These are phyloP conservation scores for Crithidia sp. DNA, from an alignment of 208 protist genomes.

Conservation along the genomic window DNA sequence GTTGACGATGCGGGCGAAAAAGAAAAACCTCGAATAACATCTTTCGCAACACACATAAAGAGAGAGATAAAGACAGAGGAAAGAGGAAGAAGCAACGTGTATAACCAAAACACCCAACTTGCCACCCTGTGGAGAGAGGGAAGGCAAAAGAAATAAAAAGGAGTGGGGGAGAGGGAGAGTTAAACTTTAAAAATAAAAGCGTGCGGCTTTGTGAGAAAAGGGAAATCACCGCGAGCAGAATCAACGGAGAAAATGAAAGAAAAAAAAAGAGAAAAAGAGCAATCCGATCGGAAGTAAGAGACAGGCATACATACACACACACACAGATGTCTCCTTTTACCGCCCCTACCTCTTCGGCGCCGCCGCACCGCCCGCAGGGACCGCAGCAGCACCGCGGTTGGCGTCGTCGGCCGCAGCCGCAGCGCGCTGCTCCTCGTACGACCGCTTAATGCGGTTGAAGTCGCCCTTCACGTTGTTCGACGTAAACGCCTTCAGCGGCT, in stretches of 20 bases:
- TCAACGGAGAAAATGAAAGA: neutral
- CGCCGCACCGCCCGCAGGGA: neutral
- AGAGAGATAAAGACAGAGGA: too few relatives aligned
- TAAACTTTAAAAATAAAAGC: neutral
- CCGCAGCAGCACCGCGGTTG: neutral
- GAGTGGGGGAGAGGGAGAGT: neutral
- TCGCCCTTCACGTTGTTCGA: neutral
- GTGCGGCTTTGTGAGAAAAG: neutral
- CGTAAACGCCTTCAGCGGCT: constrained; percentile 1
- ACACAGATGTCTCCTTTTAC: neutral
- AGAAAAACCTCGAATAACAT: too few relatives aligned
- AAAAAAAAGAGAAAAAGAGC: neutral
- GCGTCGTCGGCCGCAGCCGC: neutral
- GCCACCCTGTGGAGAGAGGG: too few relatives aligned
- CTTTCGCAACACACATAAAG: too few relatives aligned
- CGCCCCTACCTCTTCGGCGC: neutral
- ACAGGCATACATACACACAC: neutral
- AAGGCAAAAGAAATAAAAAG: neutral
- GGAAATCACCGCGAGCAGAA: neutral
- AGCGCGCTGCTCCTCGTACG: neutral
- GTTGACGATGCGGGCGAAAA: too few relatives aligned
- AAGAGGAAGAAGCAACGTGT: neutral
- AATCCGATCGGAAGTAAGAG: neutral
- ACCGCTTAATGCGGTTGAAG: neutral
- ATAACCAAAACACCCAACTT: neutral